Percentiles rank a stretch among this genome's conserved stretches.
Conservation (phyloP, 257 asterid species). For the Buddleja alternifolia region DNA sequence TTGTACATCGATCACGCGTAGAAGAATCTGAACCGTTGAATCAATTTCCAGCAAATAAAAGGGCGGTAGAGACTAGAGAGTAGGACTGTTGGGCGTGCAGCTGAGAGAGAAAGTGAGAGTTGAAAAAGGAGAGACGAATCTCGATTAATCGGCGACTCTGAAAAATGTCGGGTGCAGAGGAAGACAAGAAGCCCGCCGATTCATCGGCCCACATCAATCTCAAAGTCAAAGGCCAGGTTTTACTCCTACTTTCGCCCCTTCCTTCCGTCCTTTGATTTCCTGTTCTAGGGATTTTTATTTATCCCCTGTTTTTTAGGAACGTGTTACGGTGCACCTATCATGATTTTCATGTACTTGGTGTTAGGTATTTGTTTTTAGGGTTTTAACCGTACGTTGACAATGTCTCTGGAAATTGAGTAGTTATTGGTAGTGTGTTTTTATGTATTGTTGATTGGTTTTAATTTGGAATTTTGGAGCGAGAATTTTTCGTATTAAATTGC, state of each 20-base stretch:
- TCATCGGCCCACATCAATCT: conserved; percentile 41
- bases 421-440: not conserved
- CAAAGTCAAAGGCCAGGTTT: conserved; percentile 54
- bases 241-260: not conserved
- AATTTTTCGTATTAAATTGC: not conserved
- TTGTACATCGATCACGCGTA: conserved; percentile 12
- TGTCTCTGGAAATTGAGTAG: not conserved
- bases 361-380: not conserved
- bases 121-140: not conserved
- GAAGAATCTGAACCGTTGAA: conserved; percentile 25
- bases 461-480: no score
- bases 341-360: not conserved
- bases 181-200: conserved; percentile 50
- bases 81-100: no score
- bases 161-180: conserved; percentile 44
- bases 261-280: no score
- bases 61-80: not conserved
- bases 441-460: not conserved
- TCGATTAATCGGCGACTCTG: not conserved
- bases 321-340: no score
- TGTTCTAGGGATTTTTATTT: not conserved
- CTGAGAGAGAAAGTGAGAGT: no score
- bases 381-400: not conserved
- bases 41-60: not conserved
- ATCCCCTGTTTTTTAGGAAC: not conserved